Conservation (phyloP, 2,329 filamentous ascomycete species). For the Microcera coccophila region DNA sequence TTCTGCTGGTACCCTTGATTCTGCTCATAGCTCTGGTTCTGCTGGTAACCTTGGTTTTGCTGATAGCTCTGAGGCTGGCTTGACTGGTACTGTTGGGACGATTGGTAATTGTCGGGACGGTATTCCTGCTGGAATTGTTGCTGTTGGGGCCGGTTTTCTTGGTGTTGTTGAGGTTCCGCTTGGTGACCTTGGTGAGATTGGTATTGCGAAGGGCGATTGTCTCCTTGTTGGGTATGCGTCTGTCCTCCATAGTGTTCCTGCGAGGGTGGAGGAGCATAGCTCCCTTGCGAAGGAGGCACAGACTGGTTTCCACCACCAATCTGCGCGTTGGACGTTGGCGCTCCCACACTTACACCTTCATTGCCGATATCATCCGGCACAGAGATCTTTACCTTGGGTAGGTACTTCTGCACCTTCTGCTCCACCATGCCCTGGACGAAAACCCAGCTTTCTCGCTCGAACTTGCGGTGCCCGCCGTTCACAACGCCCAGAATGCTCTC, state of each 20-base stretch:
- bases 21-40: conserved; percentile 21
- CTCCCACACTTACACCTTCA: conserved; percentile 42
- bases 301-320: conserved; percentile 31
- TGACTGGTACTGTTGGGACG: conserved; percentile 9
- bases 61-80: conserved; percentile 22
- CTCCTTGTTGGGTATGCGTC: conserved; percentile 21
- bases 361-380: conserved; percentile 47
- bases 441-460: conserved; percentile 44
- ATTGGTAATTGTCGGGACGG: conserved; percentile 7
- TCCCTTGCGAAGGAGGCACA: conserved; percentile 20
- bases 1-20: conserved; percentile 19
- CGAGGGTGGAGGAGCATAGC: conserved; percentile 13
- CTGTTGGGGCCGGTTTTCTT: conserved; percentile 11
- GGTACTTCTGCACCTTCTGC: conserved; percentile 43
- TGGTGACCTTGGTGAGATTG: conserved; percentile 9
- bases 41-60: conserved; percentile 19
- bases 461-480: conserved; percentile 45
- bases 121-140: conserved; percentile 1
- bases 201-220: conserved; percentile 22
- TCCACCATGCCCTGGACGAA: conserved; percentile 46
- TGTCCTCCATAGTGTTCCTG: conserved; percentile 17
- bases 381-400: conserved; percentile 43
- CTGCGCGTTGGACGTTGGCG: conserved; percentile 30
- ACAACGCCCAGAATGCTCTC: conserved; percentile 43
- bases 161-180: conserved; percentile 10